Base-by-base conservation (phyloP, 495 filamentous ascomycete species). In the Penicillium macrosclerotiorum region DNA sequence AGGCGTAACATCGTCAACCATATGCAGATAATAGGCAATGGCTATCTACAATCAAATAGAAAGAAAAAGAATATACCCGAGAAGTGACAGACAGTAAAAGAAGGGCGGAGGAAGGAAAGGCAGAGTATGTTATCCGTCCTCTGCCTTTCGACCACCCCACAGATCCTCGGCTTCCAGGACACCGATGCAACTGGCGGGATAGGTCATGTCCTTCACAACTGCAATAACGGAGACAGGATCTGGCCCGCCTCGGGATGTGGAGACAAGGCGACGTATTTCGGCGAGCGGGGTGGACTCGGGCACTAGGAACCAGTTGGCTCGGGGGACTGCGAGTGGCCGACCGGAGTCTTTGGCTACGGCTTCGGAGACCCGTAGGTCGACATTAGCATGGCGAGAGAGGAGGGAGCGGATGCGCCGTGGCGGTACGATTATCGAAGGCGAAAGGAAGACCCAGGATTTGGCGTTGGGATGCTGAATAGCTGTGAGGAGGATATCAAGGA, bases 381-480 rank as follows among this genome's bases (percentile, higher is more conserved):
- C 60, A 36, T 72, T 51, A 23, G 47, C 49, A 17, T 47, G 37
- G 19, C 53, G 59, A 0, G 67, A 65, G 12, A 74, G 57, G 1
- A 62, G 30, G 33, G 63, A 55, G 22, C 69, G 67, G 37, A 71
- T 52, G 7, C 63, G 52, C 4, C 59, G 59, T 2, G 71, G 71
- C 1, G 69, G 65, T 6, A 73, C 54, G 18, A 75, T 60, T 13
- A 64, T 53, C 16, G 60, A 57, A 0, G 53, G 42, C 1, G 69
- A 72, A 4, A 72, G 32, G 20, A 57, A 60, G 1, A 73, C 69
- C 71, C 71, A 75, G 16, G 71, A 75, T 38, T 69, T 71, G 7
- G 69, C 65, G 40, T 55, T 52, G 25, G 71, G 71, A 32, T 75
- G 62, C 35, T 75, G 69, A 42, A 73, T 67, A 12, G 71, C 71